Base-by-base conservation (phyloP, 352 stramenopile species). In the Phytophthora pistaciae region DNA sequence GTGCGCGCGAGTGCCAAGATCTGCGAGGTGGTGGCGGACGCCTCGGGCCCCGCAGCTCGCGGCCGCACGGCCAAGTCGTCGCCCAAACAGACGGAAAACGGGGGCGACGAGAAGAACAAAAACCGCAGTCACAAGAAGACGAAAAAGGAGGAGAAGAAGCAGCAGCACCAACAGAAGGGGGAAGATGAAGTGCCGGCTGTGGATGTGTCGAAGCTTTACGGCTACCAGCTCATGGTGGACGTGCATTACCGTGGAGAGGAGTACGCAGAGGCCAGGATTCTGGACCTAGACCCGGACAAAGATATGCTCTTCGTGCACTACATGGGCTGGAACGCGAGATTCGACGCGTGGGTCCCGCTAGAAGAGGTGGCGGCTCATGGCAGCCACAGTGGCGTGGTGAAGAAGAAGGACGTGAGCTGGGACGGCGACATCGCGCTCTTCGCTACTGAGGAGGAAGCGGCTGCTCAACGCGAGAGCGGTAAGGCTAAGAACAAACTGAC, bases 281-380 rank as follows among this genome's bases (percentile, higher is more conserved):
- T 92, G 42, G 67, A 84, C 14, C 48, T 92, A 29, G 69, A 92
- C 56, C 54, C 60, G 10, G 44, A 64, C 1, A 71, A 79, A 27
- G 56, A 78, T 23, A 55, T 74, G 13, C 60, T 88, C 21, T 91
- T 83, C 27, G 79, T 93, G 49, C 87, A 94, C 56, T 93, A 91
- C 66, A 87, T 94, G 58, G 85, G 87, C 48, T 94, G 85, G 85
- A 94, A 94, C 67, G 57, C 85, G 3, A 80, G 87, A 9, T 91
- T 91, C 59, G 87, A 94, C 56, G 78, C 75, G 53, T 94, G 87
- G 87, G 65, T 92, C 10, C 21, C 66, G 11, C 57, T 73, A 7
- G 68, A 84, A n/a, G 77, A 75, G 3, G 64, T 91, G 38, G 75
- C 75, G 3, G 79, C 84, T 6, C 87, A 94, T 38, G 85, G 84